Percentiles rank a stretch among this genome's conserved stretches.
Evolutionary conservation across 768 basidiomycete genomes (phyloP).

Genomic region (Termitomyces eurrhizus): DNA sequence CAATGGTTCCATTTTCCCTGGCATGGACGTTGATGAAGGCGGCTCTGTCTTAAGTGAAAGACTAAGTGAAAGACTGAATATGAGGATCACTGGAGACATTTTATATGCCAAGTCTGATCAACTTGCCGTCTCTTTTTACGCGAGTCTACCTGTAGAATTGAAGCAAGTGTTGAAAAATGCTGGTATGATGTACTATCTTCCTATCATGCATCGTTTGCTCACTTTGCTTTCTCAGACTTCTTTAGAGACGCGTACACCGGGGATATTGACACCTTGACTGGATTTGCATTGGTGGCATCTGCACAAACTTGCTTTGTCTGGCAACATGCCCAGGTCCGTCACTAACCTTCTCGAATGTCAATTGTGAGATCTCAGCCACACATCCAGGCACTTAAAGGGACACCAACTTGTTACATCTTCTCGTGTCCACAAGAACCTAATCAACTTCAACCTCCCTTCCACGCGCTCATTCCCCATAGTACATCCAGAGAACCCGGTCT

Average conservation of each 20-base stretch:
- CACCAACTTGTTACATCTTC: conserved; percentile 82
- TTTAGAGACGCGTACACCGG: conserved; percentile 65
- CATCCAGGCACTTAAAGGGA: conserved; percentile 55
- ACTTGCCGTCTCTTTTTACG: conserved; percentile 62
- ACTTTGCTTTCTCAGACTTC: conserved; percentile 46
- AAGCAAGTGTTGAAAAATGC: conserved; percentile 67
- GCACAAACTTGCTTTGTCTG: conserved; percentile 76
- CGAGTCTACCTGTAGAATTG: conserved; percentile 68
- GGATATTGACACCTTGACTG: conserved; percentile 65
- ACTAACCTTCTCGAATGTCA: not conserved
- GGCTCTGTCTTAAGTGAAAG: conserved; percentile 35
- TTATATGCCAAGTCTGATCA: conserved; percentile 75
- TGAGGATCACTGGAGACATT: conserved; percentile 35
- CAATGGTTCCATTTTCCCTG: conserved; percentile 41
- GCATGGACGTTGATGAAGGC: conserved; percentile 68
- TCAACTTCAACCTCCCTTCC: conserved; percentile 40
- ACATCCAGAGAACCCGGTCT: conserved; percentile 81
- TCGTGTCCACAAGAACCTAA: conserved; percentile 53
- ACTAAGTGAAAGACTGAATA: conserved; percentile 32
- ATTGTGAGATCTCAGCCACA: conserved; percentile 1
- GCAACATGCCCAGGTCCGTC: conserved; percentile 67
- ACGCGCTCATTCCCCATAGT: conserved; percentile 67
- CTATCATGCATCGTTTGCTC: not conserved
- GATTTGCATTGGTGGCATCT: conserved; percentile 72
- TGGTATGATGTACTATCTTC: conserved; percentile 36